A percentile compares a stretch with the other conserved stretches of the same genome.
phyloP scores from a whole-genome alignment of 345 rosid genomes.

The Noccaea bulbosa region DNA sequence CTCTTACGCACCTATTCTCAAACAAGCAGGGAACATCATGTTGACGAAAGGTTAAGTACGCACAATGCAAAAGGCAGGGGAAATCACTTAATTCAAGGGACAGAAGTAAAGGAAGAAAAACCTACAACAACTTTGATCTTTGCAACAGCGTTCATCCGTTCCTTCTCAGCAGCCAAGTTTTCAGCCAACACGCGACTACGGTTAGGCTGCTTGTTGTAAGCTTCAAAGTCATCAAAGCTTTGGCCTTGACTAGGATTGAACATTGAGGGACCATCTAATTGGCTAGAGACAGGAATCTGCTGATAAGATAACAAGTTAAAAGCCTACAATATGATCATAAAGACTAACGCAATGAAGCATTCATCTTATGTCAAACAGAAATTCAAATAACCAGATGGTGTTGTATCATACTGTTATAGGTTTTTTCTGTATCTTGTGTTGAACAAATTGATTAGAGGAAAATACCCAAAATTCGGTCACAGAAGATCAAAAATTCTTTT shows the following conservation, averaged over 20 bases:
- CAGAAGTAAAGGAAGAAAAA: conserved; percentile 27
- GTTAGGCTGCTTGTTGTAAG: conserved; percentile 68
- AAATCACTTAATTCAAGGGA: conserved; percentile 1
- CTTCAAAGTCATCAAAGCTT: conserved; percentile 86
- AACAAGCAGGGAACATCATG: conserved; percentile 25
- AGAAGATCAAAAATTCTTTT: conserved; percentile 4
- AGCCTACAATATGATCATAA: background rate
- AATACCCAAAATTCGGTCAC: conserved; percentile 1
- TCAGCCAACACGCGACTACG: conserved; percentile 72
- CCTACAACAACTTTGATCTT: conserved; percentile 99
- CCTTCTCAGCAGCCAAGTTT: conserved; percentile 83
- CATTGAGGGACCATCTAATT: conserved; percentile 63
- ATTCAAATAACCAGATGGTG: conserved; percentile 17
- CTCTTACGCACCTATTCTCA: conserved; percentile 89
- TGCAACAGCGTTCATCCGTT: conserved; percentile 84
- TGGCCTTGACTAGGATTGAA: conserved; percentile 70
- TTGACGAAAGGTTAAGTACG: background rate
- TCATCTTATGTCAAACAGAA: conserved; percentile 5
- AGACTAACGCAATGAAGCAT: conserved; percentile 5
- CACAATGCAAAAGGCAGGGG: conserved; percentile 2
- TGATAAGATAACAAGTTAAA: conserved; percentile 32
- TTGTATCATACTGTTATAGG: background rate
- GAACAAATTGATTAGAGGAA: background rate
- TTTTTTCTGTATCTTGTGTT: background rate
- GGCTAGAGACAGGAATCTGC: conserved; percentile 69